phyloP scores from a whole-genome alignment of 2,329 filamentous ascomycete species.

The Calonectria pseudoreteaudii region DNA sequence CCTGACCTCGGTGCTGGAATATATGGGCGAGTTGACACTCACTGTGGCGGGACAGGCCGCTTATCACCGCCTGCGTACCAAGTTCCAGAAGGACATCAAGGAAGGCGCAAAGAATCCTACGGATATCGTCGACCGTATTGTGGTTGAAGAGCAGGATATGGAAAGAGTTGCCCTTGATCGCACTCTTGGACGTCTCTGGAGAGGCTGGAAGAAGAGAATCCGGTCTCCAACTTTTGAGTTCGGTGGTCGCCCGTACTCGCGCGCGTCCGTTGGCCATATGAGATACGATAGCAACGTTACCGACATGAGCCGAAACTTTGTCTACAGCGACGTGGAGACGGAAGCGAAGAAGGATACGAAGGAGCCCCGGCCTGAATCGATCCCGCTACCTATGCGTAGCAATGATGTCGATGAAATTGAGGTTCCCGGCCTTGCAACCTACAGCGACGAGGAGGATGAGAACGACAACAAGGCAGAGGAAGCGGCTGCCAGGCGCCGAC shows the following conservation, averaged over 20 bases:
- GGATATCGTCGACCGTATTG: conserved; percentile 72
- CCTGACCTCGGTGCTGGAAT: conserved; percentile 93
- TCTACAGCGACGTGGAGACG: conserved; percentile 44
- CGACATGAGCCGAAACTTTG: conserved; percentile 45
- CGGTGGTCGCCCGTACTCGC: conserved; percentile 62
- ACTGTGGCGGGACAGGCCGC: conserved; percentile 89
- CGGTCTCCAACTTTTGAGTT: conserved; percentile 66
- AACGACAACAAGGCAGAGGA: conserved; percentile 52
- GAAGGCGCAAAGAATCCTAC: conserved; percentile 60
- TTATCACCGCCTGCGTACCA: conserved; percentile 72
- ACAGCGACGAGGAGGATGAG: conserved; percentile 72
- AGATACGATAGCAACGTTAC: conserved; percentile 51
- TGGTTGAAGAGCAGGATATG: conserved; percentile 93
- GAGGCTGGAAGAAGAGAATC: conserved; percentile 92
- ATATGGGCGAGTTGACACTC: conserved; percentile 90
- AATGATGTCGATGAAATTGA: conserved; percentile 85
- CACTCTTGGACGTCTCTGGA: conserved; percentile 89
- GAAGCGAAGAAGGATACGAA: conserved; percentile 36
- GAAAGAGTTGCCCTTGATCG: conserved; percentile 92
- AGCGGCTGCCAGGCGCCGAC: conserved; percentile 48
- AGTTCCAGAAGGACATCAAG: conserved; percentile 69
- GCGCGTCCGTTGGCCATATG: conserved; percentile 53
- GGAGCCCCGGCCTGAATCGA: conserved; percentile 51
- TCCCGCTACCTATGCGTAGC: conserved; percentile 76
- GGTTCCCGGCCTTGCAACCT: conserved; percentile 74